A percentile compares a stretch with the other conserved stretches of the same genome.
These are phyloP conservation scores for Acacia melanoxylon DNA, from an alignment of 306 rosid genomes.

Conservation along the genomic window DNA sequence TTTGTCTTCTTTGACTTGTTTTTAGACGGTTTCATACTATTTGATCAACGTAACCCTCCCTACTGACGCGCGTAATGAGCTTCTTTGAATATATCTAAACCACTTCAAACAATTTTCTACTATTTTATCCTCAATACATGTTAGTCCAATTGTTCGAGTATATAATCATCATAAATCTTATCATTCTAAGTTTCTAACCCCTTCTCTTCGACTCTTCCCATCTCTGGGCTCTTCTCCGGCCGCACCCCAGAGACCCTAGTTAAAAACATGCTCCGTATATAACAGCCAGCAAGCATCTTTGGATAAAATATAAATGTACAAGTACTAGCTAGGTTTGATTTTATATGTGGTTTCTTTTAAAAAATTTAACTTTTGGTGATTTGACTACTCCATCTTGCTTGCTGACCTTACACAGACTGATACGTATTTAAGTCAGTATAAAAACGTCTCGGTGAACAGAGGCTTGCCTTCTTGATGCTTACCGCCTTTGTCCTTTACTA, in stretches of 20 bases:
- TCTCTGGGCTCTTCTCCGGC: conserved; percentile 34
- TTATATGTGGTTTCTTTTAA: neutral
- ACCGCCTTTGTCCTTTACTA: conserved; percentile 88
- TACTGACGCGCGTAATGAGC: fast-evolving
- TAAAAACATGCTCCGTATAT: conserved; percentile 42
- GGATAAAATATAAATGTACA: neutral
- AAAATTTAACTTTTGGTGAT: conserved; percentile 58
- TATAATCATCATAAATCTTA: too few species aligned
- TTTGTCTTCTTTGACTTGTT: fast-evolving
- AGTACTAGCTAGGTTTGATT: neutral
- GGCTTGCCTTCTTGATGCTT: conserved; percentile 51
- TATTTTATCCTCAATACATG: too few species aligned
- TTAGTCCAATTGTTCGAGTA: too few species aligned
- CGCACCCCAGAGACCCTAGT: conserved; percentile 31
- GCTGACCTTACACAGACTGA: conserved; percentile 69
- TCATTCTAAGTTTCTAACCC: conserved; percentile 3
- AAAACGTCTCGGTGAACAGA: conserved; percentile 62
- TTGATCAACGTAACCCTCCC: fast-evolving
- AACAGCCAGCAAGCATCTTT: conserved; percentile 13
- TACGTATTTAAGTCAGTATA: conserved; percentile 73
- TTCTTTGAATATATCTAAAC: too few species aligned
- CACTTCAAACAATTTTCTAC: too few species aligned
- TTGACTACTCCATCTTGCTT: conserved; percentile 84
- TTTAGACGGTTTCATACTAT: too few species aligned
- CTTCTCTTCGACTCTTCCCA: conserved; percentile 41